Evolutionary conservation across 306 rosid genomes (phyloP).

Genomic region (Pyrus betulifolia): DNA sequence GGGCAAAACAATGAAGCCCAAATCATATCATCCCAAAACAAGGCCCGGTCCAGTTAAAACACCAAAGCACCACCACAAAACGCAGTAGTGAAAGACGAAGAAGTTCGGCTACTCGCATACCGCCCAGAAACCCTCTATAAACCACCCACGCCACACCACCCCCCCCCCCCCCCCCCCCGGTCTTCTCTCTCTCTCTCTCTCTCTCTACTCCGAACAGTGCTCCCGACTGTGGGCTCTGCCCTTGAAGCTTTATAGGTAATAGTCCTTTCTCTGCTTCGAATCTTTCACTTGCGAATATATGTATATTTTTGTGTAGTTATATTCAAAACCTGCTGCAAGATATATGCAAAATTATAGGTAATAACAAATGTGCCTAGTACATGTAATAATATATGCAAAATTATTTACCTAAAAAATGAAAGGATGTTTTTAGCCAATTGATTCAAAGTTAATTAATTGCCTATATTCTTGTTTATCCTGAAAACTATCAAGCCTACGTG

Average conservation of each 20-base stretch:
- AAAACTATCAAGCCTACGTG: too few species aligned
- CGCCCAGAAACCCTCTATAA: neutral
- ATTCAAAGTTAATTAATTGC: too few species aligned
- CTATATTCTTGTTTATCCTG: too few species aligned
- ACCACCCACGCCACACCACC: neutral
- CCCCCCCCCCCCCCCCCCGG: too few species aligned
- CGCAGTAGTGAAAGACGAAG: neutral
- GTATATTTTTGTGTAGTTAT: neutral
- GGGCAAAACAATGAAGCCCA: neutral
- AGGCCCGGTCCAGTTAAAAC: neutral
- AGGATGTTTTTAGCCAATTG: too few species aligned
- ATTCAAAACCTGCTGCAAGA: neutral
- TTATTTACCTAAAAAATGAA: slow-evolving; percentile 5
- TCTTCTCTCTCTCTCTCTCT: neutral
- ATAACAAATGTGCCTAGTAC: too few species aligned
- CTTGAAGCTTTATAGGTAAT: neutral
- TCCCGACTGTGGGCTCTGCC: neutral
- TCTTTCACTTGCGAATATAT: neutral
- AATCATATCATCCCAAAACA: neutral
- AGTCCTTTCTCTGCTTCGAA: neutral
- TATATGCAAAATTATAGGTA: too few species aligned
- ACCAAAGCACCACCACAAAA: neutral
- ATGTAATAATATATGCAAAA: neutral
- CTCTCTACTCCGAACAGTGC: neutral
- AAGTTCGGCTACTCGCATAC: neutral